Conservation (phyloP, 495 filamentous ascomycete species). For the Penicillium cinerascens region DNA sequence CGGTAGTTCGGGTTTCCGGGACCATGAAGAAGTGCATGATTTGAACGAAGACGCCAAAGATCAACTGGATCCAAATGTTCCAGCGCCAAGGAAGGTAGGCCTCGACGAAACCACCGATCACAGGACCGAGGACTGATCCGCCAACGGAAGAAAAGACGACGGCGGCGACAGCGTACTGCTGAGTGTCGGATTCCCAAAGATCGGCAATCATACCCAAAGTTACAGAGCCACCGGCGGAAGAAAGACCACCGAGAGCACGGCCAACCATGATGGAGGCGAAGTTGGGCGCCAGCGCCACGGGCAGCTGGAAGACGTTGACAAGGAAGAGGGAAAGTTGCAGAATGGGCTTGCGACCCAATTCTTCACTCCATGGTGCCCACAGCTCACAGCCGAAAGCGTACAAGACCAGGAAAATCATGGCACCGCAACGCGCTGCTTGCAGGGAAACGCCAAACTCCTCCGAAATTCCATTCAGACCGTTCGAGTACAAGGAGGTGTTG, state of each 20-base stretch:
- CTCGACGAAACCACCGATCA: conserved; percentile 59
- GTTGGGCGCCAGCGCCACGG: conserved; percentile 51
- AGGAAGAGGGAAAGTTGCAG: conserved; percentile 54
- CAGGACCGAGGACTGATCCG: conserved; percentile 58
- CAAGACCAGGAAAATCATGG: conserved; percentile 56
- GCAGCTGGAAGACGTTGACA: conserved; percentile 58
- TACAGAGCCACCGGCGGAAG: conserved; percentile 60
- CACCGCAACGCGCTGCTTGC: conserved; percentile 52
- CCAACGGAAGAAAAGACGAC: conserved; percentile 64
- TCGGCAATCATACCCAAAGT: conserved; percentile 62
- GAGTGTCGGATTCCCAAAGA: conserved; percentile 57
- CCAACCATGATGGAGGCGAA: conserved; percentile 55
- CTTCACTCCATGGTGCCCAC: conserved; percentile 66
- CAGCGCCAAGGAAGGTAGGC: conserved; percentile 50
- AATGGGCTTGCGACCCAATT: conserved; percentile 55
- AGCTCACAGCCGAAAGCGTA: conserved; percentile 66
- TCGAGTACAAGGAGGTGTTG: conserved; percentile 56
- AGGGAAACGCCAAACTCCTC: conserved; percentile 45
- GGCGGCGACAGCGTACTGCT: conserved; percentile 59
- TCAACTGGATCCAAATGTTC: conserved; percentile 58
- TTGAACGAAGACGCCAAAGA: conserved; percentile 56
- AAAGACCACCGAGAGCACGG: conserved; percentile 56
- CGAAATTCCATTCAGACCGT: conserved; percentile 47
- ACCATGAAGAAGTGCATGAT: conserved; percentile 50
- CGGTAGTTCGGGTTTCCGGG: conserved; percentile 55